These are phyloP conservation scores for Macrotyloma uniflorum DNA, from an alignment of 306 rosid genomes.

Conservation along the genomic window DNA sequence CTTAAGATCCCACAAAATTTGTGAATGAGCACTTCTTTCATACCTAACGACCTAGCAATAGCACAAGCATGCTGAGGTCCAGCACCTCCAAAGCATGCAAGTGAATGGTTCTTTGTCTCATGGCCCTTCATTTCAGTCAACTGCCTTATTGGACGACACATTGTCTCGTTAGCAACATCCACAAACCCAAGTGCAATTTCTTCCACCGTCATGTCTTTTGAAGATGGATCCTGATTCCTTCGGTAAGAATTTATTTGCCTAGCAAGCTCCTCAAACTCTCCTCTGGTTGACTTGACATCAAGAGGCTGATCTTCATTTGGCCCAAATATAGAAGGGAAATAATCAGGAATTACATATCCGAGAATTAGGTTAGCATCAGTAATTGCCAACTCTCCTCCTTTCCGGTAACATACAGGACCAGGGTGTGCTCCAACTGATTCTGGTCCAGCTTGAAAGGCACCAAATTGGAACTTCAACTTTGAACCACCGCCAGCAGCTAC, in stretches of 20 bases:
- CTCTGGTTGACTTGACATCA: constrained; percentile 69
- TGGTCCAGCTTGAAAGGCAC: constrained; percentile 87
- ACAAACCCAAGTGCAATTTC: constrained; percentile 87
- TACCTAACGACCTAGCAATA: constrained; percentile 90
- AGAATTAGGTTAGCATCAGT: constrained; percentile 93
- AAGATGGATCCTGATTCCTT: constrained; percentile 67
- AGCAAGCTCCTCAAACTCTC: constrained; percentile 77
- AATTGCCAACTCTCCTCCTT: constrained; percentile 91
- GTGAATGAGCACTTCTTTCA: constrained; percentile 91
- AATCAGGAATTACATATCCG: constrained; percentile 89
- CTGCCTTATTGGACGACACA: constrained; percentile 96
- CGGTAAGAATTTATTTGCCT: constrained; percentile 65
- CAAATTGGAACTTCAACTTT: constrained; percentile 85
- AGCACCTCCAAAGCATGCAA: constrained; percentile 99
- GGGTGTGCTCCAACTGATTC: constrained; percentile 99
- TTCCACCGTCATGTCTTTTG: constrained; percentile 80
- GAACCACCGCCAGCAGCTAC: constrained; percentile 99
- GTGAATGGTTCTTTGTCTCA: constrained; percentile 91
- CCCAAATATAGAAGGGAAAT: constrained; percentile 93
- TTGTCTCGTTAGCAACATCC: constrained; percentile 94
- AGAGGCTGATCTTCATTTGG: constrained; percentile 81
- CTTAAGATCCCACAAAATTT: constrained; percentile 91
- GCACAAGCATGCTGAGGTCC: constrained; percentile 99
- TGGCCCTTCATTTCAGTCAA: constrained; percentile 98
- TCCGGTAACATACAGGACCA: constrained; percentile 93